Base-by-base conservation (phyloP, 169 alveolate genomes). In the Plasmodium ovale region DNA sequence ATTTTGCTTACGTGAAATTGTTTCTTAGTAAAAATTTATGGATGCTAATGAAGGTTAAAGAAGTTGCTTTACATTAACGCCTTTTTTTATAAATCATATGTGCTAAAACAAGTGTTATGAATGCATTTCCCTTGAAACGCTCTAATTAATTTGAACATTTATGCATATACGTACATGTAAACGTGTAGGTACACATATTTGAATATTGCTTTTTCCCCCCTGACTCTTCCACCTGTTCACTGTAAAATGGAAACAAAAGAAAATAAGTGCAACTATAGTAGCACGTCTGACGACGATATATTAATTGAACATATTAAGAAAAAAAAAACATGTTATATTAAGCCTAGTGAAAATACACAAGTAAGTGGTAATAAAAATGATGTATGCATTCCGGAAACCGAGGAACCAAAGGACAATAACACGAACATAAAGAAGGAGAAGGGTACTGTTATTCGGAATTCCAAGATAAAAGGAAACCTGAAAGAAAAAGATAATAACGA, bases 261-360 rank as follows among this genome's bases (percentile, higher is more conserved):
- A 16, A 67, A 79, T 44, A 33, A 23, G 14, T 16, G 51, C 33
- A 35, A 25, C n/a, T 60, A 64, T 65, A 51, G 35, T 2, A 51
- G 37, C 37, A 65, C 89, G 10, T 79, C 89, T 3, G 89, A 79
- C 31, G 89, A 79, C 35, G 89, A 79, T 6, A 64, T 79, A 79
- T 65, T 79, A 69, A 79, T 79, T 79, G 73, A 79, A n/a, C 27
- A 65, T 16, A 65, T 79, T 79, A 79, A 79, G 69, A 65, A 79
- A 79, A 65, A 79, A 29, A 23, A 6, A 7, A 23, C 62, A 16
- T 54, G n/a, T 54, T n/a, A n/a, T n/a, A n/a, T n/a, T n/a, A n/a
- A n/a, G n/a, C n/a, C n/a, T n/a, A n/a, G n/a, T n/a, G n/a, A n/a
- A n/a, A n/a, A n/a, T n/a, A 54, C 31, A 9, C 14, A 54, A 54